These are phyloP conservation scores for Monosporascus sp. DNA, from an alignment of 2,329 filamentous ascomycete species.

Conservation along the genomic window DNA sequence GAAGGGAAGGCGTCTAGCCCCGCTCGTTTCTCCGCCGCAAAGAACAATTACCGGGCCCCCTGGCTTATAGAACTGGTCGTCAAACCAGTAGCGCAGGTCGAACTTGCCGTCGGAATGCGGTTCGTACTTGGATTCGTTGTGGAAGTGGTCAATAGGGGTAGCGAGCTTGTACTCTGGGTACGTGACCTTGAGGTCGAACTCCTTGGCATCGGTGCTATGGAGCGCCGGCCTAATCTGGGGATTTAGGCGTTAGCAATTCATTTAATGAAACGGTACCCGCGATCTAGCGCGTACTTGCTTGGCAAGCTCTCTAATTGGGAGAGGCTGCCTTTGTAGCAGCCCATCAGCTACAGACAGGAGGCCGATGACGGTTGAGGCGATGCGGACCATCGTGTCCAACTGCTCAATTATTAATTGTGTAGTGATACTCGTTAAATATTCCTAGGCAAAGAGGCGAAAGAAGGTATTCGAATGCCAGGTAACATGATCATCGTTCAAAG, in stretches of 20 bases:
- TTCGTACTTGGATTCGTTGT: slow-evolving; percentile 71
- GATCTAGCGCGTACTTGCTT: slow-evolving; percentile 16
- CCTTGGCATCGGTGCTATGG: slow-evolving; percentile 6
- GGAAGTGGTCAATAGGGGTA: slow-evolving; percentile 72
- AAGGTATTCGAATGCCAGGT: no score
- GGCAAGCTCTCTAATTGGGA: slow-evolving; percentile 23
- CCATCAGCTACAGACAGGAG: slow-evolving; percentile 16
- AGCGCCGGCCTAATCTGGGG: slow-evolving; percentile 8
- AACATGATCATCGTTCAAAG: no score
- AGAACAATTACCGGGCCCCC: slow-evolving; percentile 80
- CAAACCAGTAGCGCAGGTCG: slow-evolving; percentile 76
- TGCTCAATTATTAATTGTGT: not conserved
- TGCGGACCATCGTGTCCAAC: slow-evolving; percentile 9
- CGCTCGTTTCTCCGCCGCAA: slow-evolving; percentile 64
- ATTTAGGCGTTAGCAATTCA: slow-evolving; percentile 7
- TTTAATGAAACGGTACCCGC: not conserved
- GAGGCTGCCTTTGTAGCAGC: slow-evolving; percentile 19
- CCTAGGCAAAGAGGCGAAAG: no score
- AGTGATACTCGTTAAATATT: no score
- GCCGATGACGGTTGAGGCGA: slow-evolving; percentile 10
- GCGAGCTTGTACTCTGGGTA: slow-evolving; percentile 36
- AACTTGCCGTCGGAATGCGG: slow-evolving; percentile 68
- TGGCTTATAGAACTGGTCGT: slow-evolving; percentile 65
- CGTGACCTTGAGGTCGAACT: slow-evolving; percentile 10
- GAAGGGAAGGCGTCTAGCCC: slow-evolving; percentile 57